Conservation (phyloP, 2,329 filamentous ascomycete species). For the Phymatotrichopsis omnivora region DNA sequence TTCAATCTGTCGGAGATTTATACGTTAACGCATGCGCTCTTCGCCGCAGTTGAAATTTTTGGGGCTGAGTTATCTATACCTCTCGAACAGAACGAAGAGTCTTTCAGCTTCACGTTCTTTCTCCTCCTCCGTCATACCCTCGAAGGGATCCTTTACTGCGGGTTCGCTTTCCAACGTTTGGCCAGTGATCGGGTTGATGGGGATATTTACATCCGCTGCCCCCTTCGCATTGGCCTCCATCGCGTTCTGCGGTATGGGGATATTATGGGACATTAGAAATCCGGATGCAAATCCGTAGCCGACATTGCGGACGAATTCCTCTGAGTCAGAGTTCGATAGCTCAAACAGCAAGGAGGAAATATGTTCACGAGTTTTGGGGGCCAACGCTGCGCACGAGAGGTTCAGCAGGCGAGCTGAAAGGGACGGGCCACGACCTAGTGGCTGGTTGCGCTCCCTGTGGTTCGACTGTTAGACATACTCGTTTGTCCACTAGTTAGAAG, state of each 20-base stretch:
- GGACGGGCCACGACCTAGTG: constrained; percentile 64
- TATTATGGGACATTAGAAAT: constrained; percentile 74
- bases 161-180: constrained; percentile 58
- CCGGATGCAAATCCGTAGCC: constrained; percentile 91
- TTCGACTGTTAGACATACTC: too few relatives aligned
- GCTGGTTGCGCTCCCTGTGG: constrained; percentile 54
- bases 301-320: constrained; percentile 76
- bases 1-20: constrained; percentile 42
- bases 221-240: constrained; percentile 37
- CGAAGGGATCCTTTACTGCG: constrained; percentile 31
- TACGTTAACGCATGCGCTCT: not conserved
- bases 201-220: constrained; percentile 35
- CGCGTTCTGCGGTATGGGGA: constrained; percentile 61
- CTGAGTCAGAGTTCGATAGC: constrained; percentile 69
- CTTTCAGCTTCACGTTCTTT: constrained; percentile 85
- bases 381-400: constrained; percentile 62
- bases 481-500: too few relatives aligned
- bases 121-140: constrained; percentile 80
- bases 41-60: constrained; percentile 8
- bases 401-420: constrained; percentile 67
- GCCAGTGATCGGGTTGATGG: constrained; percentile 76
- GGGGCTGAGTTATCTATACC: constrained; percentile 42
- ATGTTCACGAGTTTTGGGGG: constrained; percentile 60
- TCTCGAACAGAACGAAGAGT: constrained; percentile 82
- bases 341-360: constrained; percentile 78